These are phyloP conservation scores for Trifolium subterraneum DNA, from an alignment of 306 rosid genomes.

Conservation along the genomic window DNA sequence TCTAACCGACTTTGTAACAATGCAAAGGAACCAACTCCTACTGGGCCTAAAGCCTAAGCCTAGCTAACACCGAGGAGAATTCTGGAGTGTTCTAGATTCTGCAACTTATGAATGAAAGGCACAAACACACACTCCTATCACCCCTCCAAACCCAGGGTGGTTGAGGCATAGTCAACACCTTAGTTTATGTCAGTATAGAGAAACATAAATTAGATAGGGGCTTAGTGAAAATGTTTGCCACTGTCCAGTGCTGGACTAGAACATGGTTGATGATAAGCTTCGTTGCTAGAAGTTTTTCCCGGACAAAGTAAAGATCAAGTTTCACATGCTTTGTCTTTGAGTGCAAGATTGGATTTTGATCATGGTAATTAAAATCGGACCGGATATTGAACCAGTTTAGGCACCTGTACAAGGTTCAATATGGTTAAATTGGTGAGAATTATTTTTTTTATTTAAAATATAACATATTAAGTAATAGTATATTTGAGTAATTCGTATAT, in stretches of 20 bases:
- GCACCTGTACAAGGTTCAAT: too few relatives aligned
- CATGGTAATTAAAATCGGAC: not conserved
- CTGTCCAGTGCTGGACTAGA: not conserved
- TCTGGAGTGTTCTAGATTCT: too few relatives aligned
- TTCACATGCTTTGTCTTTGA: not conserved
- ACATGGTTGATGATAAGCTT: not conserved
- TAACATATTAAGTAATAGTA: too few relatives aligned
- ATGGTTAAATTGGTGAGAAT: not conserved
- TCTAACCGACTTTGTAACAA: not conserved
- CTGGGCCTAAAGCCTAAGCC: not conserved
- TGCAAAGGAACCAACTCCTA: not conserved
- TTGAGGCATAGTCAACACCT: not conserved
- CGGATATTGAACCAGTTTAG: too few relatives aligned
- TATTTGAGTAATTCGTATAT: not conserved
- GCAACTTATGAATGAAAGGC: too few relatives aligned
- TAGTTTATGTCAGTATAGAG: not conserved
- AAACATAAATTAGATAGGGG: not conserved
- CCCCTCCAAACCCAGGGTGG: not conserved
- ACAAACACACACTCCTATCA: too few relatives aligned
- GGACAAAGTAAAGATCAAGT: not conserved
- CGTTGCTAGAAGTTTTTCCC: not conserved
- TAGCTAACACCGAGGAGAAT: too few relatives aligned
- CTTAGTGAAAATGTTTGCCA: not conserved
- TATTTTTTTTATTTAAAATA: too few relatives aligned
- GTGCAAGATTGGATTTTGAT: not conserved